These are phyloP conservation scores for Sonneratia alba DNA, from an alignment of 345 rosid genomes.

Conservation along the genomic window DNA sequence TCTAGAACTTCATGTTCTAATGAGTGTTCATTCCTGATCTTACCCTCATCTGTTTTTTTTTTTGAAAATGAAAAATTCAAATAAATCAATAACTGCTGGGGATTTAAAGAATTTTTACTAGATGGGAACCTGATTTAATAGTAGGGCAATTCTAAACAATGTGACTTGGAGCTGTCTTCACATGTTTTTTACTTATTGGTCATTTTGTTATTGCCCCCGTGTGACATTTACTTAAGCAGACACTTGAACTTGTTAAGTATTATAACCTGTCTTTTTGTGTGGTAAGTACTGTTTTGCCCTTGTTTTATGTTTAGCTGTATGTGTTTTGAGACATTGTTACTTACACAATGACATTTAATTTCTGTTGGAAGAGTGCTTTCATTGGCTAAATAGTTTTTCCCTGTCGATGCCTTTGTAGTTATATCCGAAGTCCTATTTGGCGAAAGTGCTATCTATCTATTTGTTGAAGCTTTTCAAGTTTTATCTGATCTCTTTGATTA, in stretches of 20 bases:
- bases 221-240: background rate
- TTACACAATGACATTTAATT: background rate
- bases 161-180: background rate
- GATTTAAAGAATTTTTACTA: background rate
- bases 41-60: background rate
- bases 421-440: background rate
- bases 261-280: background rate
- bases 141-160: background rate
- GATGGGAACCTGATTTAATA: background rate
- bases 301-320: background rate
- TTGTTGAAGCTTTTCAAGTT: background rate
- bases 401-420: background rate
- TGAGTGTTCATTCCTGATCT: background rate
- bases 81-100: background rate
- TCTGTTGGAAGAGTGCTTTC: background rate
- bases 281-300: background rate
- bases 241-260: background rate
- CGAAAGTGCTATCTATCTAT: background rate
- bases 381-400: background rate
- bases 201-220: background rate
- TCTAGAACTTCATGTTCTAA: background rate
- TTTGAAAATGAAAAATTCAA: background rate
- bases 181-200: background rate
- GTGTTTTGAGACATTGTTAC: background rate
- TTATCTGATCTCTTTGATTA: background rate